Percentiles rank a stretch among this genome's conserved stretches.
phyloP scores from a whole-genome alignment of 139 green algal species.

The Micractinium sp. region DNA sequence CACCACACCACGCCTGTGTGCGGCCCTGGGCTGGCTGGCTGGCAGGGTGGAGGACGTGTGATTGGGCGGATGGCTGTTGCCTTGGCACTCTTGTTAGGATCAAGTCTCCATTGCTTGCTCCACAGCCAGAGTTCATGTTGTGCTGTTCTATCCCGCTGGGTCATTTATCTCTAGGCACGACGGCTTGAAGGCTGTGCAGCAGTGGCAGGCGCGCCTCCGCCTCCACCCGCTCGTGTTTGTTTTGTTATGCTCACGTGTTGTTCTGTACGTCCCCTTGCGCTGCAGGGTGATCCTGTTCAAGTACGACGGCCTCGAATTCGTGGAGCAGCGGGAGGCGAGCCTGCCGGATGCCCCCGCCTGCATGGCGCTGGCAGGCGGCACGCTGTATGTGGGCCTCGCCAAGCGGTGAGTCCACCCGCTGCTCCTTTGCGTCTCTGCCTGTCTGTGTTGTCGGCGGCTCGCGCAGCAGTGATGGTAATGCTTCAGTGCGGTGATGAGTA shows the following conservation, averaged over 20 bases:
- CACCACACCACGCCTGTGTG: no score
- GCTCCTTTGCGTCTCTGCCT: not conserved
- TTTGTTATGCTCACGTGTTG: no score
- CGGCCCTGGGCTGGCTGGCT: not conserved
- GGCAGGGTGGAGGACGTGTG: no score
- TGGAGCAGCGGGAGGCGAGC: constrained; percentile 59
- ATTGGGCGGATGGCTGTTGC: no score
- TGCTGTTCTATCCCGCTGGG: no score
- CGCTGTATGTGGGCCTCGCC: constrained; percentile 42
- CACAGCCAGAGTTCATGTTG: no score
- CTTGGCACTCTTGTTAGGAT: no score
- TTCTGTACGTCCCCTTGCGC: not conserved
- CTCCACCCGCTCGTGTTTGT: not conserved
- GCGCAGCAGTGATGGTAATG: not conserved
- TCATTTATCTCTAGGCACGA: constrained; percentile 51
- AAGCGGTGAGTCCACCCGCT: not conserved
- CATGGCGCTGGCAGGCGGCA: constrained; percentile 47
- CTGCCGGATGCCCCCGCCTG: constrained; percentile 42
- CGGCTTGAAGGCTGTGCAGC: constrained; percentile 55
- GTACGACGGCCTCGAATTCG: constrained; percentile 55
- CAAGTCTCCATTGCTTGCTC: no score
- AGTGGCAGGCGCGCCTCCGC: constrained; percentile 52
- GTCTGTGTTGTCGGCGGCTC: not conserved
- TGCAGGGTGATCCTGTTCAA: constrained; percentile 47
- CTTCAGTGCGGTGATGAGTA: not conserved